phyloP scores from a whole-genome alignment of 768 basidiomycete species.

The Rhizopogon rudus region DNA sequence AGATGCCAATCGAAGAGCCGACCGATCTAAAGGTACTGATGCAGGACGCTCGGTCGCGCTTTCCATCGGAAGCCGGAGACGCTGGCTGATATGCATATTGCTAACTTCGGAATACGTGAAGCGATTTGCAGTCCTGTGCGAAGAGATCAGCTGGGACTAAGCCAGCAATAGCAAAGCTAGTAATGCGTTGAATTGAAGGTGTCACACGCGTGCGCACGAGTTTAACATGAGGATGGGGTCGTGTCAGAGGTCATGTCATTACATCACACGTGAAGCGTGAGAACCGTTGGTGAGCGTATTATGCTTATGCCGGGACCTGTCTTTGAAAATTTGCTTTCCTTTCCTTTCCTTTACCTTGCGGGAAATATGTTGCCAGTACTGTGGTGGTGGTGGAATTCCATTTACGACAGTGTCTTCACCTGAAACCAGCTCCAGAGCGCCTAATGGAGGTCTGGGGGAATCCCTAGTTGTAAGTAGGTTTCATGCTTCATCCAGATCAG shows the following conservation, averaged over 20 bases:
- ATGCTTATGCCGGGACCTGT: no score
- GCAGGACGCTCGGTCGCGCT: slow-evolving; percentile 1
- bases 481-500: background rate
- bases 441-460: background rate
- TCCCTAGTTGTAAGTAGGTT: background rate
- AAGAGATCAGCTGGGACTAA: background rate
- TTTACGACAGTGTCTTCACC: no score
- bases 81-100: background rate
- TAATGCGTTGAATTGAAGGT: background rate
- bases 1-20: slow-evolving; percentile 2
- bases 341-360: no score
- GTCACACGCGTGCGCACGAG: no score
- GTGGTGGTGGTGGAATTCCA: no score
- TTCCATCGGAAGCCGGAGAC: background rate
- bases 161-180: background rate
- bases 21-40: slow-evolving; percentile 10
- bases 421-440: no score
- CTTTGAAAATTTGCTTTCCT: no score
- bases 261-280: no score
- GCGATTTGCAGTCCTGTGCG: background rate
- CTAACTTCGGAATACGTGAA: background rate
- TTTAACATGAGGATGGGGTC: no score
- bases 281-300: no score
- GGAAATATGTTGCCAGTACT: no score
- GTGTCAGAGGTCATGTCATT: no score